Evolutionary conservation across 2,329 filamentous ascomycete species (phyloP), one percentile per base, ranked within the genome.

Genomic region (Talaromyces sp.): DNA sequence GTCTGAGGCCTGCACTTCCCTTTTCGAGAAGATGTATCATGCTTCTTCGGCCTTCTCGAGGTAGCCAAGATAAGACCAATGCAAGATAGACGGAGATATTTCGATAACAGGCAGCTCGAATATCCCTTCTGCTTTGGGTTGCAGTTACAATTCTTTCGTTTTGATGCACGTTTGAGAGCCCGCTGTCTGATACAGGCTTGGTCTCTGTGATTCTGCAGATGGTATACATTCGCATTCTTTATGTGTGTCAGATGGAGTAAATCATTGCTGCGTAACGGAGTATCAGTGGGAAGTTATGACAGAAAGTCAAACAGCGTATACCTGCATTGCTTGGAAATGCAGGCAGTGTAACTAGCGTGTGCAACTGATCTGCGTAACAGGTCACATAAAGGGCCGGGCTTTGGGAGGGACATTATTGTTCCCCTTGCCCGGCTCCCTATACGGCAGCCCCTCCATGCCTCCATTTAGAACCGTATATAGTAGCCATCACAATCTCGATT

Each of bases 41-140:
- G 24, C 27, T 31, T n/a, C 49, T 8, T 33, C 7, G 10, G 50
- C 31, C 31, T 35, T 22, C 27, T 52, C 10, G 31, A 35, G 50
- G 22, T n/a, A 35, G 27, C 31, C 50, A 54, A 54, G 50, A 54
- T 54, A 54, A 54, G 50, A n/a, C 7, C 11, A 7, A 54, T 54
- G 50, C 50, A 54, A 35, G 50, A 54, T 13, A 54, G 31, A 54
- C 50, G 50, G 50, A 54, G 31, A 19, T 54, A 54, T 54, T 19
- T 54, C 50, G 50, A 35, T 37, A 37, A n/a, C 16, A 22, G 50
- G 50, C 31, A 54, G 27, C 31, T 35, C 50, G n/a, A 37, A 35
- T 19, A 54, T 35, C 16, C 16, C 31, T 35, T 54, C 31, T 54
- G 16, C 31, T 35, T 54, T 54, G 50, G 50, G 50, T 54, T 54